Evolutionary conservation across 129 eudicot genomes (phyloP), one percentile per base, ranked within the genome.

Genomic region (Saussurea involucrata): DNA sequence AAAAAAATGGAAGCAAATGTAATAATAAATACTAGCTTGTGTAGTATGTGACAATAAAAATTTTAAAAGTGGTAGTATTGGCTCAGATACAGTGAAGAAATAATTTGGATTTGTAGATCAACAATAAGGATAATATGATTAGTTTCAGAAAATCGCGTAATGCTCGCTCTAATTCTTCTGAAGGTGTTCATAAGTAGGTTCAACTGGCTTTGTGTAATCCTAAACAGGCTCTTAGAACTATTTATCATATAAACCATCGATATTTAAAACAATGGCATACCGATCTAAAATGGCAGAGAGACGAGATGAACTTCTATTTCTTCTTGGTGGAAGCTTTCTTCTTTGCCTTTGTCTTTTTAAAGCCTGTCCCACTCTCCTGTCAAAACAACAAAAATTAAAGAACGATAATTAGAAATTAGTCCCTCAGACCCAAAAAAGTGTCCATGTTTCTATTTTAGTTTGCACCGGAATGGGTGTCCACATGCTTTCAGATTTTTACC

Each of bases 281-380:
- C 61, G 17, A 33, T 25, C 1, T 8, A 13, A n/a, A 40, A 27
- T 15, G 65, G 69, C 20, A 60, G 57, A 60, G 57, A 15, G 25
- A 22, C 31, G 11, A 21, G 6, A 67, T 24, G 55, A 18, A 37
- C 42, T 22, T 34, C 71, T 72, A 78, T 78, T 80, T 89, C 72
- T 78, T 89, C 88, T 83, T 89, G 32, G 68, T 37, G 28, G 75
- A 67, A 66, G 80, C 31, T 78, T 78, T 85, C 90, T 83, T 85
- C 88, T 83, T 85, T 22, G 33, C 34, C 60, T 75, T 85, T 31
- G 80, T 44, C 49, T 37, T 83, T 79, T 83, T 83, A 69, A 63
- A 87, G 17, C 87, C 82, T 17, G 37, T 77, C 74, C 90, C 90
- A 80, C 81, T 92, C 32, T 85, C 92, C 95, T 87, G 87, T 74